A percentile compares a stretch with the other conserved stretches of the same genome.
Evolutionary conservation across 257 asterid species (phyloP).

Genomic region (Lithospermum erythrorhizon): DNA sequence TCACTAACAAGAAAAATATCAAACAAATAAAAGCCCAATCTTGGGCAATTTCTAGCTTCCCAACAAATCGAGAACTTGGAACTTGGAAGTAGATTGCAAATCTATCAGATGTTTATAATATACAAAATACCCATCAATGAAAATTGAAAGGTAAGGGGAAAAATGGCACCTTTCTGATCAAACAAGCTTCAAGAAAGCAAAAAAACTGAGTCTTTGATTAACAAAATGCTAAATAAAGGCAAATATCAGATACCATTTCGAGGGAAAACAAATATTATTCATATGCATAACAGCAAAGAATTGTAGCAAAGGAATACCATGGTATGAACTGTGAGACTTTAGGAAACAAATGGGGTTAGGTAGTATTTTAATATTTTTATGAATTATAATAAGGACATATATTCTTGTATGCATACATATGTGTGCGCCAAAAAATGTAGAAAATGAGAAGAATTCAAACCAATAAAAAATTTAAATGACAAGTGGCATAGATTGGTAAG

Average conservation of each 20-base stretch:
- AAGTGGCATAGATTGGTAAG: background rate
- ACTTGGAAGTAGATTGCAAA: conserved; percentile 8
- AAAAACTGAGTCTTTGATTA: conserved; percentile 12
- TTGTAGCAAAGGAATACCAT: too few species aligned
- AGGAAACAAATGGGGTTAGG: too few species aligned
- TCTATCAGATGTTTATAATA: background rate
- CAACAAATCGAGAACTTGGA: conserved; percentile 3
- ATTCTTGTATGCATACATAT: background rate
- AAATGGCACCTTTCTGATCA: conserved; percentile 35
- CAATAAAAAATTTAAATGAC: background rate
- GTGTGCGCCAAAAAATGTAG: background rate
- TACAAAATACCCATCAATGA: conserved; percentile 20
- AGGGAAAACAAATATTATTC: too few species aligned
- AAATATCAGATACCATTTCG: conserved; percentile 7
- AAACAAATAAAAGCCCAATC: conserved; percentile 6
- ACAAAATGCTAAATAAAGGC: conserved; percentile 7
- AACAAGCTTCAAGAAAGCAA: conserved; percentile 18
- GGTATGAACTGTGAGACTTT: too few species aligned
- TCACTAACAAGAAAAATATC: conserved; percentile 2
- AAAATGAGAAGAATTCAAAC: background rate
- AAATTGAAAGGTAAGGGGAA: conserved; percentile 11
- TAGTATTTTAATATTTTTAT: too few species aligned
- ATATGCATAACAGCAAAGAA: too few species aligned
- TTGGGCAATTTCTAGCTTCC: conserved; percentile 1
- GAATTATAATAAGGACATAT: too few species aligned